These are phyloP conservation scores for Paulinella micropora DNA, from an alignment of 78 protist species.

Conservation along the genomic window DNA sequence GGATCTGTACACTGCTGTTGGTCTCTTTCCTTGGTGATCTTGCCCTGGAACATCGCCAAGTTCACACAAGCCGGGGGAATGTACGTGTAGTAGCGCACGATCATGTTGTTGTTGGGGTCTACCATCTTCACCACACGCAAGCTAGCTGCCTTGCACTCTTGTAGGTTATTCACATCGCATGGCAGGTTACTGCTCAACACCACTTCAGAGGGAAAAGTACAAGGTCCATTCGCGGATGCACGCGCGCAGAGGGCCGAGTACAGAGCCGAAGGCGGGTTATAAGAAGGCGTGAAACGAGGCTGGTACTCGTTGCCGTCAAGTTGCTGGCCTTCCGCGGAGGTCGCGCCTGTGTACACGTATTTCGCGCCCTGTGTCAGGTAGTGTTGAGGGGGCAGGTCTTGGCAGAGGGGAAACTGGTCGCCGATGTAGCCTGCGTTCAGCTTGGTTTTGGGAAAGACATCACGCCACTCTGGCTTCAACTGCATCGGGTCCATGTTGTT, in stretches of 20 bases:
- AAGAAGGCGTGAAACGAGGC: too few relatives aligned
- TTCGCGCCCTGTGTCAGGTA: too few relatives aligned
- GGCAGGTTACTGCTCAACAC: background rate
- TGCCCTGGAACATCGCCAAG: background rate
- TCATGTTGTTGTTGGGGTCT: too few relatives aligned
- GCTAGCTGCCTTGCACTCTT: background rate
- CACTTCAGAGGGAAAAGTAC: background rate
- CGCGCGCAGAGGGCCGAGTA: too few relatives aligned
- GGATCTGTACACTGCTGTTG: too few relatives aligned
- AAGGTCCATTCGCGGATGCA: too few relatives aligned
- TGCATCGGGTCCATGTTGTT: background rate
- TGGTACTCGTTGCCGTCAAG: too few relatives aligned
- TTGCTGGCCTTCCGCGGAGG: too few relatives aligned
- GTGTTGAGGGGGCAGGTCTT: background rate
- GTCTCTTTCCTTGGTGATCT: too few relatives aligned
- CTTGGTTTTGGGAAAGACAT: background rate
- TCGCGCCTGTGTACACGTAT: too few relatives aligned
- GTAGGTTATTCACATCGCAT: background rate
- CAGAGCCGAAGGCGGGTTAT: too few relatives aligned
- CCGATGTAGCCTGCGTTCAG: background rate
- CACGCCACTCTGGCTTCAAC: background rate
- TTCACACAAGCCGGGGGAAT: background rate
- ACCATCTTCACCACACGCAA: background rate
- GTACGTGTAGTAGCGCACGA: background rate
- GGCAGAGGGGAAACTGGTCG: constrained; percentile 9